These are phyloP conservation scores for Talaromyces sp. DNA, from an alignment of 2,329 filamentous ascomycete genomes.

Conservation along the genomic window DNA sequence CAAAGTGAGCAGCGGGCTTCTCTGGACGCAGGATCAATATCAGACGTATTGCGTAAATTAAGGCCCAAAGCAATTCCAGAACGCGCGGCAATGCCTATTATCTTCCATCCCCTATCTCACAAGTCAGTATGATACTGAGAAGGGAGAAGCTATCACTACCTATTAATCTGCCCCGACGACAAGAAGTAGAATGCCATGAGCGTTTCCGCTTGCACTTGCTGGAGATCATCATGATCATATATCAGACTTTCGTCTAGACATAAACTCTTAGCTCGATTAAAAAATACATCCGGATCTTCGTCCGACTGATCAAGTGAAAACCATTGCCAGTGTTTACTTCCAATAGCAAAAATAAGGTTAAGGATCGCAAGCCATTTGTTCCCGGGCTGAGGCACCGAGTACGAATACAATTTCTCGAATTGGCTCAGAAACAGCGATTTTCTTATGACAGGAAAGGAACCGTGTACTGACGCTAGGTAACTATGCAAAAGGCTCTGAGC, in stretches of 20 bases:
- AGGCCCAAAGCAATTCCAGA: conserved; percentile 36
- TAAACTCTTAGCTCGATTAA: conserved; percentile 35
- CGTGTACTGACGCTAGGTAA: conserved; percentile 36
- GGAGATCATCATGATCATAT: conserved; percentile 37
- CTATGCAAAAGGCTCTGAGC: conserved; percentile 34
- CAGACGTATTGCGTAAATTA: conserved; percentile 32
- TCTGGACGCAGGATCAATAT: conserved; percentile 30
- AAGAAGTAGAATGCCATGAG: conserved; percentile 37
- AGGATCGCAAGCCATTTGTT: conserved; percentile 38
- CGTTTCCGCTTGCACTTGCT: conserved; percentile 38
- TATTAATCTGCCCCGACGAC: conserved; percentile 36
- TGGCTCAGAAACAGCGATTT: conserved; percentile 31
- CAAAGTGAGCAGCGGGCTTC: conserved; percentile 38
- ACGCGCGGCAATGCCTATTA: conserved; percentile 35
- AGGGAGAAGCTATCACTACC: conserved; percentile 19
- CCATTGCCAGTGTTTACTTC: conserved; percentile 34
- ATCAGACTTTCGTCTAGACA: conserved; percentile 29
- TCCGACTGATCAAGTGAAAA: conserved; percentile 20
- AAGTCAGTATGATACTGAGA: neutral
- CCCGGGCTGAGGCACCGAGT: conserved; percentile 21
- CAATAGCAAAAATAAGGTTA: conserved; percentile 43
- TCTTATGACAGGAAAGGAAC: conserved; percentile 36
- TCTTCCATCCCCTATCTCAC: conserved; percentile 31
- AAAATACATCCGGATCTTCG: conserved; percentile 34
- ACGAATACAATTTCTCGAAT: conserved; percentile 28